These are phyloP conservation scores for Ophiobolus disseminans DNA, from an alignment of 2,329 filamentous ascomycete genomes.

Conservation along the genomic window DNA sequence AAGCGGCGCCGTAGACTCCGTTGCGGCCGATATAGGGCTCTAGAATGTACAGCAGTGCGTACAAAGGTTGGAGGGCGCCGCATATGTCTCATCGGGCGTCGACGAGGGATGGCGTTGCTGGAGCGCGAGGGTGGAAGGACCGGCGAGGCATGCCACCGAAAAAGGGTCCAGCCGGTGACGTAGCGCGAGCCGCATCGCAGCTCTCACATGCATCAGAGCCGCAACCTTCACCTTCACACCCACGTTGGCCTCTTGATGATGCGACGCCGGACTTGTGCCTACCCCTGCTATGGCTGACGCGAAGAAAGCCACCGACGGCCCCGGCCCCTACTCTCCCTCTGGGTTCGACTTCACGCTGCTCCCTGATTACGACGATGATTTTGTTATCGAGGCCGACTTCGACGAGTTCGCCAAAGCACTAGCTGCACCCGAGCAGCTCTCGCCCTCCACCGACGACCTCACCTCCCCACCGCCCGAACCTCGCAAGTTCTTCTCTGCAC, in stretches of 20 bases:
- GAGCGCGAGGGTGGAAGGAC: conserved; percentile 3
- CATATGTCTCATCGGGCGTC: conserved; percentile 19
- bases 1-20: conserved; percentile 32
- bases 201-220: conserved; percentile 5
- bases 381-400: conserved; percentile 75
- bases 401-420: conserved; percentile 81
- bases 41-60: conserved; percentile 12
- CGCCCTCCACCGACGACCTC: conserved; percentile 67
- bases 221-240: conserved; percentile 6
- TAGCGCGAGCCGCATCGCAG: not conserved
- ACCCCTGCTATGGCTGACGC: conserved; percentile 51
- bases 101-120: conserved; percentile 1
- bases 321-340: conserved; percentile 67
- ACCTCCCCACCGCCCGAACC: conserved; percentile 52
- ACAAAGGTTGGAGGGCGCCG: conserved; percentile 18
- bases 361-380: conserved; percentile 82
- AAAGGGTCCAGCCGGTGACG: conserved; percentile 7
- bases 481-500: conserved; percentile 76
- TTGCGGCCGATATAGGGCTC: conserved; percentile 5
- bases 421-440: conserved; percentile 74
- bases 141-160: not conserved
- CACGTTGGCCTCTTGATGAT: conserved; percentile 21
- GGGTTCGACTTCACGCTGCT: conserved; percentile 73
- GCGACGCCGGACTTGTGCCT: conserved; percentile 7
- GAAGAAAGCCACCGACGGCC: conserved; percentile 57